Conservation (phyloP, 306 rosid genomes). For the Trifolium dubium region DNA sequence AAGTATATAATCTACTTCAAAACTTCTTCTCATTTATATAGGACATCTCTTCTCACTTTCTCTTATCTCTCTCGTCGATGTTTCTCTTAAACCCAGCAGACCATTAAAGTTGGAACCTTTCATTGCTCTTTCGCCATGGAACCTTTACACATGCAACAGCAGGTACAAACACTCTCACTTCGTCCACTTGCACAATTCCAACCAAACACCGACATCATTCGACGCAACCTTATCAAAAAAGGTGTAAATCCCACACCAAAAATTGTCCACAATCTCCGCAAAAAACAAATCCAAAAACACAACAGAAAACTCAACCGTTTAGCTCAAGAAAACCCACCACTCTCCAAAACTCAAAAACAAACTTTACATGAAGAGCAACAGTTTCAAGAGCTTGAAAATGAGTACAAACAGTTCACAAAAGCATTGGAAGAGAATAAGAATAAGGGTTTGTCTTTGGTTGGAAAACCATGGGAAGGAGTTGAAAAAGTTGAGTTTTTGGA, state of each 20-base stretch:
- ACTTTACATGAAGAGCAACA: constrained; percentile 56
- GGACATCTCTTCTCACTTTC: too few relatives aligned
- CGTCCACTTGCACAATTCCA: constrained; percentile 54
- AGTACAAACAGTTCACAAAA: constrained; percentile 60
- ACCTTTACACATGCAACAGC: constrained; percentile 49
- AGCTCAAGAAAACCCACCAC: constrained; percentile 44
- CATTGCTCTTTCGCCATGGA: constrained; percentile 54
- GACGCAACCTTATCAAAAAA: constrained; percentile 55
- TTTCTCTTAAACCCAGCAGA: too few relatives aligned
- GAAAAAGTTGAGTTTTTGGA: constrained; percentile 55
- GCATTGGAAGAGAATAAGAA: constrained; percentile 48
- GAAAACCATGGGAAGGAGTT: constrained; percentile 82
- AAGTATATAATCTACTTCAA: too few relatives aligned
- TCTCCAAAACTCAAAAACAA: constrained; percentile 53
- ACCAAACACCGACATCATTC: constrained; percentile 68
- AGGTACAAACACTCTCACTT: constrained; percentile 23
- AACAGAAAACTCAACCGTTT: constrained; percentile 61
- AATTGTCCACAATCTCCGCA: constrained; percentile 80
- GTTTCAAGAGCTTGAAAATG: constrained; percentile 59
- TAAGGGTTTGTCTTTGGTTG: constrained; percentile 45
- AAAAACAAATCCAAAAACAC: constrained; percentile 81
- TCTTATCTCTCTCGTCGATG: too few relatives aligned
- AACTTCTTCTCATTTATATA: too few relatives aligned
- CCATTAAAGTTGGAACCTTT: neutral
- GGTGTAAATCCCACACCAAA: constrained; percentile 75